These are phyloP conservation scores for Alopecurus myosuroides DNA, from an alignment of 176 grass and related monocot species.

Conservation along the genomic window DNA sequence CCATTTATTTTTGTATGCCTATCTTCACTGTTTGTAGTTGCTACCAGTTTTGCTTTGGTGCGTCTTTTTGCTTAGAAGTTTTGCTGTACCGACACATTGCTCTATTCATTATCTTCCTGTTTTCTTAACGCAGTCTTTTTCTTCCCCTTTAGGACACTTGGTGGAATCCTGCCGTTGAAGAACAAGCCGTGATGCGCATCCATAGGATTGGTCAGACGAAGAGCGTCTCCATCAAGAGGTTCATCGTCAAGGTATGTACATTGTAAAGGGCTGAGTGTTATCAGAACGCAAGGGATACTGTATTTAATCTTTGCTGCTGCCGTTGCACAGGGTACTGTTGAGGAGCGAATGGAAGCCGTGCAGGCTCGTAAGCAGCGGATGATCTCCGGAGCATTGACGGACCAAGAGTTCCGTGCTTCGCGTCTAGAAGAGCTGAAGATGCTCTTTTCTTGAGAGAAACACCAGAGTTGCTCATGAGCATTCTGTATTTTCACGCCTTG, in stretches of 20 bases:
- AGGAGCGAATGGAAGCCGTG: constrained; percentile 88
- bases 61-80: background rate
- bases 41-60: background rate
- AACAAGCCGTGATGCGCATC: constrained; percentile 94
- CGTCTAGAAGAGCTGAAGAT: constrained; percentile 90
- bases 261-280: background rate
- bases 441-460: constrained; percentile 55
- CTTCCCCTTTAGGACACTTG: constrained; percentile 59
- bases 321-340: constrained; percentile 58
- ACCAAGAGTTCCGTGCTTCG: constrained; percentile 72
- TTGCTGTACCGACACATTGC: too few species aligned
- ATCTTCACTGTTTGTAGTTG: background rate
- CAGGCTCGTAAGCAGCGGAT: constrained; percentile 86
- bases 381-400: constrained; percentile 86
- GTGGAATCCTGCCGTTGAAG: constrained; percentile 98
- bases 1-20: background rate
- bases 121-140: background rate
- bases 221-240: constrained; percentile 79
- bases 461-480: background rate
- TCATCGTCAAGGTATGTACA: constrained; percentile 66
- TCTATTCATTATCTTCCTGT: too few species aligned
- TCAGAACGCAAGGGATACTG: background rate
- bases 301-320: background rate
- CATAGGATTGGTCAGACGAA: constrained; percentile 90
- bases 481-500: background rate